phyloP scores from a whole-genome alignment of 2,329 filamentous ascomycete genomes.

The Boeremia lycopersici region DNA sequence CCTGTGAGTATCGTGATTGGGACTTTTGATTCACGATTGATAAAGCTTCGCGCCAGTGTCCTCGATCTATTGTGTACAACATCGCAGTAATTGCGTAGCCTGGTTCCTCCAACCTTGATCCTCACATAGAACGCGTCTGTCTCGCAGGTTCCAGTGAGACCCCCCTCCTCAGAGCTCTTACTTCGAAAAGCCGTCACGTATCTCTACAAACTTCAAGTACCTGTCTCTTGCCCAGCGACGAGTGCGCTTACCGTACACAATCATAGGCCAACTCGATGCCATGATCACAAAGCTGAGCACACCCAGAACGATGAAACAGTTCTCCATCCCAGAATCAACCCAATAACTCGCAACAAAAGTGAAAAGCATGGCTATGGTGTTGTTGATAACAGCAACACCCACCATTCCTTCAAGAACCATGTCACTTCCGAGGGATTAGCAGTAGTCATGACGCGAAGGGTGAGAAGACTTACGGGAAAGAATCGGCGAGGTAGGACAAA shows the following conservation, averaged over 20 bases:
- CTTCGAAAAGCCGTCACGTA: slow-evolving; percentile 25
- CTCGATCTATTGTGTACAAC: too few relatives aligned
- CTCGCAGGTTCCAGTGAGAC: too few relatives aligned
- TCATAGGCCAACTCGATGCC: slow-evolving; percentile 25
- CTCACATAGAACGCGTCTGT: too few relatives aligned
- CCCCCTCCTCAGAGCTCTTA: neutral
- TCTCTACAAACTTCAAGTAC: slow-evolving; percentile 26
- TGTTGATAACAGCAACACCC: slow-evolving; percentile 28
- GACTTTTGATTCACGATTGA: too few relatives aligned
- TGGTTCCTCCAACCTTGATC: too few relatives aligned
- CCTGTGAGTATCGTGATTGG: too few relatives aligned
- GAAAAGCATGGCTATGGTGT: slow-evolving; percentile 25
- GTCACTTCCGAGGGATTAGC: slow-evolving; percentile 13
- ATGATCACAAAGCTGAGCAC: slow-evolving; percentile 26
- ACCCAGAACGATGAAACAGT: slow-evolving; percentile 27
- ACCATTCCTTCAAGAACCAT: slow-evolving; percentile 31
- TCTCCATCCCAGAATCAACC: slow-evolving; percentile 27
- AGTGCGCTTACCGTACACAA: slow-evolving; percentile 22
- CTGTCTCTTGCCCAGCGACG: slow-evolving; percentile 23
- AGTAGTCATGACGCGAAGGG: neutral
- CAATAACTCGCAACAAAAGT: slow-evolving; percentile 26
- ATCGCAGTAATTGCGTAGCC: too few relatives aligned
- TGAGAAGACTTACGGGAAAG: slow-evolving; percentile 20
- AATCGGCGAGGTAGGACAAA: slow-evolving; percentile 25
- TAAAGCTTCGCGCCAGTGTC: too few relatives aligned